These are phyloP conservation scores for Russula sp. DNA, from an alignment of 768 basidiomycete species.

Conservation along the genomic window DNA sequence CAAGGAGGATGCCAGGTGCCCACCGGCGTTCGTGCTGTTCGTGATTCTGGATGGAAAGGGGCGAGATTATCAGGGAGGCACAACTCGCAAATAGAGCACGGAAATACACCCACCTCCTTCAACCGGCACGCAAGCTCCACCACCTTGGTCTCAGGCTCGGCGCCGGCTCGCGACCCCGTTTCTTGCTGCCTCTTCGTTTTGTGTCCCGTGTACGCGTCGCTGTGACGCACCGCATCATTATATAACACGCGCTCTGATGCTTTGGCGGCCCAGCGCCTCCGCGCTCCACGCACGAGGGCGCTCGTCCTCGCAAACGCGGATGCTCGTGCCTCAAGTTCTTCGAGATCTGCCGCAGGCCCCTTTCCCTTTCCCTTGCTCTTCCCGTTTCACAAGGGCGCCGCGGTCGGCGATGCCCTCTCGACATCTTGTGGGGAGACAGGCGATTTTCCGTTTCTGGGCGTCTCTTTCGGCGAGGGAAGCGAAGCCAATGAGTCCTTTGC, in stretches of 20 bases:
- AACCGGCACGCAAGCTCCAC: slow-evolving; percentile 56
- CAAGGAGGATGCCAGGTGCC: no score
- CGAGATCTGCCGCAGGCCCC: neutral
- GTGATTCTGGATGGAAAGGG: slow-evolving; percentile 42
- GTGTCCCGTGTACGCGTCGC: slow-evolving; percentile 56
- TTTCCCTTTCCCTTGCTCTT: slow-evolving; percentile 17
- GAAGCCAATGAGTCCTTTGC: slow-evolving; percentile 8
- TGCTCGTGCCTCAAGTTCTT: slow-evolving; percentile 12
- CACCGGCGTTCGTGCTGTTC: no score
- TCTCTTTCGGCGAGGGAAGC: slow-evolving; percentile 15
- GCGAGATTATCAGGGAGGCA: neutral
- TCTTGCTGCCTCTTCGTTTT: slow-evolving; percentile 15
- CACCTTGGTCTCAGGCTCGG: slow-evolving; percentile 3
- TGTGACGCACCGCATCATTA: slow-evolving; percentile 50
- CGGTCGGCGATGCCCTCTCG: no score
- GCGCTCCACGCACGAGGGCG: no score
- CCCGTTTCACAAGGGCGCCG: slow-evolving; percentile 4
- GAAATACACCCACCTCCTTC: slow-evolving; percentile 48
- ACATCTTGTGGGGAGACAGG: no score
- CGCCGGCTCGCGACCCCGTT: no score
- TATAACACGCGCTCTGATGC: no score
- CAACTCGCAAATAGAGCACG: neutral
- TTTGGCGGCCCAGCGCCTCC: no score
- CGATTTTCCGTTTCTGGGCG: no score
- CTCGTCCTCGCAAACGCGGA: neutral